A percentile compares a stretch with the other conserved stretches of the same genome.
Evolutionary conservation across 805 yeast genomes (phyloP).

Genomic region (Lachancea meyersii): DNA sequence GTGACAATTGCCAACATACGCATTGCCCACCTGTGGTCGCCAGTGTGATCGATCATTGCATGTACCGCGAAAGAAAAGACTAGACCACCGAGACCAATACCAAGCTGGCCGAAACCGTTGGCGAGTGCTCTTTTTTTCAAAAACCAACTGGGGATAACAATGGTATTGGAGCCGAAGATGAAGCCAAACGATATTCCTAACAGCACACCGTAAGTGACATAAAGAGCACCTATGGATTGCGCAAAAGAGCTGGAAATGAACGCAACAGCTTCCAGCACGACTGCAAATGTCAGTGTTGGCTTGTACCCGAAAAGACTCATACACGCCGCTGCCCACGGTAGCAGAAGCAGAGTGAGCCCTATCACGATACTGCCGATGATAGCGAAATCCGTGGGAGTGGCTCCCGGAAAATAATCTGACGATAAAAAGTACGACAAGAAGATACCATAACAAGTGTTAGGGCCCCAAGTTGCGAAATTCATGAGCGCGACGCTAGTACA

Average conservation of each 20-base stretch:
- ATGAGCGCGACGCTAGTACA: slow-evolving; percentile 44
- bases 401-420: slow-evolving; percentile 46
- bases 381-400: slow-evolving; percentile 54
- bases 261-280: slow-evolving; percentile 46
- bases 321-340: slow-evolving; percentile 51
- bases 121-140: slow-evolving; percentile 53
- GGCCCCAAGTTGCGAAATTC: slow-evolving; percentile 67
- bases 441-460: slow-evolving; percentile 58
- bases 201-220: slow-evolving; percentile 60
- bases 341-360: slow-evolving; percentile 45
- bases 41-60: slow-evolving; percentile 38
- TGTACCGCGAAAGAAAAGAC: slow-evolving; percentile 38
- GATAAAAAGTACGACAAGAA: slow-evolving; percentile 53
- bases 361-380: slow-evolving; percentile 63
- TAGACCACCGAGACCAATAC: slow-evolving; percentile 50
- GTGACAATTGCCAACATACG: slow-evolving; percentile 40
- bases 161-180: slow-evolving; percentile 52
- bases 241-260: slow-evolving; percentile 56
- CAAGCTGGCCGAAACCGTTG: slow-evolving; percentile 43
- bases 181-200: slow-evolving; percentile 49
- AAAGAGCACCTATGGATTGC: slow-evolving; percentile 55
- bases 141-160: slow-evolving; percentile 66
- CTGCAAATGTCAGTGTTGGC: slow-evolving; percentile 44
- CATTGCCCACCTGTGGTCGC: slow-evolving; percentile 43
- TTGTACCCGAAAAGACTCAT: slow-evolving; percentile 47